A percentile compares a stretch with the other conserved stretches of the same genome.
Conservation (phyloP, 2,329 filamentous ascomycete genomes). For the Fusarium burgessii region DNA sequence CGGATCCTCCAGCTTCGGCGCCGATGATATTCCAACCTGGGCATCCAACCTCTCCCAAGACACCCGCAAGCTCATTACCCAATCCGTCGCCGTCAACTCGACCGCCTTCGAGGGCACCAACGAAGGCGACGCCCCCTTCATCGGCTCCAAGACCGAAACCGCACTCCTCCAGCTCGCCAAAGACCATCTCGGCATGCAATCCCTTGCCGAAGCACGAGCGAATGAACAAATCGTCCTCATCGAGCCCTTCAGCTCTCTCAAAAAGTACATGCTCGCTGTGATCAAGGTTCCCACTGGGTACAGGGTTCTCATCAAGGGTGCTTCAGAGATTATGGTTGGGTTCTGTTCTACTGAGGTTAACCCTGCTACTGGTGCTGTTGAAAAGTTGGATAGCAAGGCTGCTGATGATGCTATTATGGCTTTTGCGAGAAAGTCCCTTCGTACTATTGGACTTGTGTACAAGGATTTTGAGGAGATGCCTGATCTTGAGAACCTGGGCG, state of each 20-base stretch:
- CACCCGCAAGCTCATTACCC: conserved; percentile 48
- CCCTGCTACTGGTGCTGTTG: conserved; percentile 60
- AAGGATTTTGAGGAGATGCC: conserved; percentile 76
- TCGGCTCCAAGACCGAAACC: conserved; percentile 83
- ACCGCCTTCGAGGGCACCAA: conserved; percentile 81
- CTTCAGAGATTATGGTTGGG: conserved; percentile 70
- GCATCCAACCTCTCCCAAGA: conserved; percentile 40
- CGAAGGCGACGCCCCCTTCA: conserved; percentile 72
- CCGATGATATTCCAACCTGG: conserved; percentile 23
- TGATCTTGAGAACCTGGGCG: conserved; percentile 66
- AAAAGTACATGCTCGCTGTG: conserved; percentile 79
- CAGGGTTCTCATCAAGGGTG: conserved; percentile 72
- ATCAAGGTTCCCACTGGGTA: conserved; percentile 64
- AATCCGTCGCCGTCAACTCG: conserved; percentile 70
- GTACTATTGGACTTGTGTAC: conserved; percentile 87
- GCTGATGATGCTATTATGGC: conserved; percentile 74
- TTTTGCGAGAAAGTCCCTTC: conserved; percentile 83
- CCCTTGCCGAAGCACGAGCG: conserved; percentile 72
- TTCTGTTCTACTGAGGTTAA: conserved; percentile 62
- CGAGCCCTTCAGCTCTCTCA: conserved; percentile 79
- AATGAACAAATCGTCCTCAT: conserved; percentile 72
- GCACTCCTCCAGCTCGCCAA: conserved; percentile 76
- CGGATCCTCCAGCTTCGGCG: conserved; percentile 59
- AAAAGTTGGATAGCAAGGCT: conserved; percentile 63
- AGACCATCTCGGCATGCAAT: conserved; percentile 74